Conservation (phyloP, 805 yeast genomes). For the Saccharomycopsis fodiens region DNA sequence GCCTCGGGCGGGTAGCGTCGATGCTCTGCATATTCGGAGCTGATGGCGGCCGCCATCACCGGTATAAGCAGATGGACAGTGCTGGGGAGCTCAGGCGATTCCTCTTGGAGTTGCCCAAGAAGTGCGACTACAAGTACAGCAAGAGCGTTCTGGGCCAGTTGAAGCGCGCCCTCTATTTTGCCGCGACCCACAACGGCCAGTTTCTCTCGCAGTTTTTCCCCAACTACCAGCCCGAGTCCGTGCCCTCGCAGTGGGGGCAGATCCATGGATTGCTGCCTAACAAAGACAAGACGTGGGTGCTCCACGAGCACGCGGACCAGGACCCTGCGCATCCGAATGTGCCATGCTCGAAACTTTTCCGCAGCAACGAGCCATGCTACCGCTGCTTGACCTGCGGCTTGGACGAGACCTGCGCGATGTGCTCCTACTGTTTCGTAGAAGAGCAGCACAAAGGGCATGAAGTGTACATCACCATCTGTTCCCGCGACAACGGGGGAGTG, state of each 20-base stretch:
- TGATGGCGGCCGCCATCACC: too few species aligned
- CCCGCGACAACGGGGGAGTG: conserved; percentile 42
- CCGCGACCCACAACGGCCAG: conserved; percentile 33
- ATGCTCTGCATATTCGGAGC: too few species aligned
- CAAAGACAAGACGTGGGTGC: conserved; percentile 15
- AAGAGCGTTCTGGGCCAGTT: conserved; percentile 1
- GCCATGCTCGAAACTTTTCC: conserved; percentile 61
- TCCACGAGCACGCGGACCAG: conserved; percentile 7
- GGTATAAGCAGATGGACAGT: not conserved
- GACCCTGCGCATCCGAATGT: conserved; percentile 44
- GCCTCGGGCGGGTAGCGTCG: too few species aligned
- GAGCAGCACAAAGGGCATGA: conserved; percentile 63
- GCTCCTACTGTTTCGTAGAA: conserved; percentile 64
- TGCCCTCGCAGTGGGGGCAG: conserved; percentile 23
- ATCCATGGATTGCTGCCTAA: conserved; percentile 16
- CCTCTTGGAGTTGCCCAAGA: conserved; percentile 9
- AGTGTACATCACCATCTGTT: conserved; percentile 34
- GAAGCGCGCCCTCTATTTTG: conserved; percentile 27
- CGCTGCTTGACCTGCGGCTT: conserved; percentile 70
- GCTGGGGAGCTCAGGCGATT: conserved; percentile 4
- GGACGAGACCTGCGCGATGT: conserved; percentile 73
- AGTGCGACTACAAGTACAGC: conserved; percentile 7
- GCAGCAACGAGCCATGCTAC: conserved; percentile 57
- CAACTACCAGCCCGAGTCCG: conserved; percentile 18
- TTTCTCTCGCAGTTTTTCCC: conserved; percentile 31